Evolutionary conservation across 345 rosid genomes (phyloP), one percentile per base, ranked within the genome.

Genomic region (Trapa bicornis): DNA sequence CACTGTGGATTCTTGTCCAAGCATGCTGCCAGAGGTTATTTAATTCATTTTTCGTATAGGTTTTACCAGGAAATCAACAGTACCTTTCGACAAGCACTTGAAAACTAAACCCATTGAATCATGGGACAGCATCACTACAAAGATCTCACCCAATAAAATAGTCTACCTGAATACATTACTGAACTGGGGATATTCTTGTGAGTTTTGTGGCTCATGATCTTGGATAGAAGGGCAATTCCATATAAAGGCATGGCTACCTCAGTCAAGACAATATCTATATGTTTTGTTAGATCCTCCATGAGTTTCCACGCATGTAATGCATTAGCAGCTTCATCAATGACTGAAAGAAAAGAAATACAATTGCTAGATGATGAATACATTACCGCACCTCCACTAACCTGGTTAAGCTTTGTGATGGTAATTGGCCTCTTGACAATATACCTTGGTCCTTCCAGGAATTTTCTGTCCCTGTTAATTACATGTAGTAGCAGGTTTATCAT

Each of bases 1-100:
- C 92, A 65, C 87, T 85, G 81, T 84, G 89, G 75, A 87, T 81
- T 84, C 85, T 85, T 79, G 89, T 84, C 92, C 96, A 89, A 79
- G 87, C 83, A 75, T 87, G 92, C 80, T 89, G 92, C 91, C 92
- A 89, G 6, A 87, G 87, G 74, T 85, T 89, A 79, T 85, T 85
- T 62, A 89, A 82, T 77, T 87, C 96, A 69, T 89, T 89, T 83
- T 89, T 76, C 96, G 82, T 75, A 89, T 80, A 37, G 96, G 96
- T 78, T 89, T 87, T 70, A 84, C 90, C 70, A 89, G 78, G 77
- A 87, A 87, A 76, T 89, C 96, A 78, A 84, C 96, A 13, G 96
- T 92, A 66, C 91, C 96, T 75, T 81, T 85, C 60, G 96, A 89
- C 77, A 89, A 82, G 80, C 92, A 87, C 77, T 85, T 81, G 74